phyloP scores from a whole-genome alignment of 2,329 filamentous ascomycete genomes.

The Arthrinium phaeospermum region DNA sequence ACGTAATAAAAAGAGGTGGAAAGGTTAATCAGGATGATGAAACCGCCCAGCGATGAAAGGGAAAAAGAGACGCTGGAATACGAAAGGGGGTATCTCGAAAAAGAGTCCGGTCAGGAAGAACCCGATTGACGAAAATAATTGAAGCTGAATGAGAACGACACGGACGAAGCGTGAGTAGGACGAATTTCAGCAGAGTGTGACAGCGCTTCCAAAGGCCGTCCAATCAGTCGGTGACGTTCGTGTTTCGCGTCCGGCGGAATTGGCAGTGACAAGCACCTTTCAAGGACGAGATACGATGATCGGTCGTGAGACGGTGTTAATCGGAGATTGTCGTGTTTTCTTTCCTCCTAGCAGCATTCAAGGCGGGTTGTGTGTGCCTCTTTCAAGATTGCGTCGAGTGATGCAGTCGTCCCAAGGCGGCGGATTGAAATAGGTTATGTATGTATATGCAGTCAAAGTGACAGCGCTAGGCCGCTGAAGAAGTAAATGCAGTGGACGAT shows the following conservation, averaged over 20 bases:
- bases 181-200: conserved; percentile 18
- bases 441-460: not conserved
- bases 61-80: not conserved
- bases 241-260: conserved; percentile 17
- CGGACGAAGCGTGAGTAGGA: conserved; percentile 13
- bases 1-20: conserved; percentile 3
- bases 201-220: not conserved
- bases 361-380: not conserved
- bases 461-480: not conserved
- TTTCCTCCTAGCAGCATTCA: not conserved
- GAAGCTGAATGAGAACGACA: conserved; percentile 1
- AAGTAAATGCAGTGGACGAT: not conserved
- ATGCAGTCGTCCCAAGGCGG: conserved; percentile 1
- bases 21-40: conserved; percentile 11
- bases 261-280: not conserved
- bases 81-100: conserved; percentile 19
- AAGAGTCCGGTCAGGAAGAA: conserved; percentile 8
- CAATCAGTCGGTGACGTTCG: conserved; percentile 16
- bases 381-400: conserved; percentile 5
- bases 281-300: not conserved
- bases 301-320: not conserved
- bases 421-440: not conserved
- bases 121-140: conserved; percentile 7
- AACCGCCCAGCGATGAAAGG: conserved; percentile 6
- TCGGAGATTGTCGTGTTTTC: not conserved